These are phyloP conservation scores for Geotrichum bryndzae DNA, from an alignment of 1,139 yeast genomes.

Conservation along the genomic window DNA sequence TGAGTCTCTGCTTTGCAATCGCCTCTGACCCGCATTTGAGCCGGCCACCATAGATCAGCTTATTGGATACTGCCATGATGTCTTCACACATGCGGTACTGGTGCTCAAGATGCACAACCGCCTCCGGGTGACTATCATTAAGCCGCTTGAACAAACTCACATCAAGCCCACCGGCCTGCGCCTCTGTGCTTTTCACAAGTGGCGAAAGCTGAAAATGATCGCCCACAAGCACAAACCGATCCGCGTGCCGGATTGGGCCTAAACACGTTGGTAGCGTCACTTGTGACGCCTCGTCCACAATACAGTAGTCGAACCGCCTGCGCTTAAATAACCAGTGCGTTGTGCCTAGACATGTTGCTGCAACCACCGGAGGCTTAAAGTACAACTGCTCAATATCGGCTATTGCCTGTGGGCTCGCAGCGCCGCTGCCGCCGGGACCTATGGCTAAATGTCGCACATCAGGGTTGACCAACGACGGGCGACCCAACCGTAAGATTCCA, in stretches of 20 bases:
- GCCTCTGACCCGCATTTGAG: constrained; percentile 65
- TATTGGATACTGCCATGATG: constrained; percentile 77
- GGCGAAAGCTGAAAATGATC: constrained; percentile 94
- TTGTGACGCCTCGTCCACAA: constrained; percentile 95
- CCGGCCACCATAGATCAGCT: constrained; percentile 66
- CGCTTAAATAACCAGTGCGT: constrained; percentile 49
- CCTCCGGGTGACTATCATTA: constrained; percentile 63
- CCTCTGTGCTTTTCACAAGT: constrained; percentile 55
- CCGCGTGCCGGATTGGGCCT: constrained; percentile 77
- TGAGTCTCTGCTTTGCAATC: constrained; percentile 55
- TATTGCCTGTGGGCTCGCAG: constrained; percentile 23
- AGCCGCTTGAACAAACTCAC: constrained; percentile 68
- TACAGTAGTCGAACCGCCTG: constrained; percentile 78
- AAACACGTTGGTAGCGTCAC: constrained; percentile 84
- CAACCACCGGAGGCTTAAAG: constrained; percentile 65
- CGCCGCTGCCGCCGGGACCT: constrained; percentile 28
- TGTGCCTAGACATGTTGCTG: constrained; percentile 81
- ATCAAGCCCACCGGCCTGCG: constrained; percentile 56
- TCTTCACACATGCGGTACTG: constrained; percentile 94
- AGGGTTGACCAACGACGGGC: constrained; percentile 50
- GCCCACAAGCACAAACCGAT: constrained; percentile 83
- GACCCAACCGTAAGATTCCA: constrained; percentile 40
- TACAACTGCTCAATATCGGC: constrained; percentile 44
- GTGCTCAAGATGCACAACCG: constrained; percentile 65
- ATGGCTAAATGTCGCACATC: constrained; percentile 48